These are phyloP conservation scores for Trifolium subterraneum DNA, from an alignment of 306 rosid genomes.

Conservation along the genomic window DNA sequence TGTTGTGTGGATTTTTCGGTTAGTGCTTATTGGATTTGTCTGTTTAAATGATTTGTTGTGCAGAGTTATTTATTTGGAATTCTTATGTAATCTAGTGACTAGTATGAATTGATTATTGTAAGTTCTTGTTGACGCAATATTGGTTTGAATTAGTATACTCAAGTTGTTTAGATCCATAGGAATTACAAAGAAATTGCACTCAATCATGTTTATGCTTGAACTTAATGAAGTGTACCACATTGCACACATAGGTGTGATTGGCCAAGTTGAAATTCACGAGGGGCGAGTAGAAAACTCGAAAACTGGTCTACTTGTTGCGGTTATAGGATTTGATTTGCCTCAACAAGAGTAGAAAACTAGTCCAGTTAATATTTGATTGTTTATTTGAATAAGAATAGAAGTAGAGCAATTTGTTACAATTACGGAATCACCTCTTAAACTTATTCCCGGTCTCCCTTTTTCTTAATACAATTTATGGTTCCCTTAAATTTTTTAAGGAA, in stretches of 20 bases:
- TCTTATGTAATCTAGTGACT: neutral
- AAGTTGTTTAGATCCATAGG: neutral
- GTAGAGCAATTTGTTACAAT: constrained; percentile 39
- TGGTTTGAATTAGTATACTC: neutral
- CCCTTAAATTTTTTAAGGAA: constrained; percentile 35
- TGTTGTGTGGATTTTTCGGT: neutral
- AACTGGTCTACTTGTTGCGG: neutral
- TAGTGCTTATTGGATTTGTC: neutral
- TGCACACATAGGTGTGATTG: neutral
- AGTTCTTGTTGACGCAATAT: neutral
- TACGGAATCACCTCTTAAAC: constrained; percentile 9
- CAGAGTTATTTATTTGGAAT: too few species aligned
- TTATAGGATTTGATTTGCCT: neutral
- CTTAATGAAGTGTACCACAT: neutral
- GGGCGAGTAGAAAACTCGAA: neutral
- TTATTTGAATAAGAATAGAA: constrained; percentile 32
- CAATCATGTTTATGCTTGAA: neutral
- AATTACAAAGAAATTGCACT: neutral
- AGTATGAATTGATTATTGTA: neutral
- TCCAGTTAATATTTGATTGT: neutral
- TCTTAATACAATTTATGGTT: constrained; percentile 1
- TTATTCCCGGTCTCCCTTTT: constrained; percentile 19
- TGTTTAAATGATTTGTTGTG: neutral
- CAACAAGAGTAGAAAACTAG: neutral
- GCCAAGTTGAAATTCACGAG: neutral